Conservation (phyloP, 805 yeast species). For the Yarrowia divulgata region DNA sequence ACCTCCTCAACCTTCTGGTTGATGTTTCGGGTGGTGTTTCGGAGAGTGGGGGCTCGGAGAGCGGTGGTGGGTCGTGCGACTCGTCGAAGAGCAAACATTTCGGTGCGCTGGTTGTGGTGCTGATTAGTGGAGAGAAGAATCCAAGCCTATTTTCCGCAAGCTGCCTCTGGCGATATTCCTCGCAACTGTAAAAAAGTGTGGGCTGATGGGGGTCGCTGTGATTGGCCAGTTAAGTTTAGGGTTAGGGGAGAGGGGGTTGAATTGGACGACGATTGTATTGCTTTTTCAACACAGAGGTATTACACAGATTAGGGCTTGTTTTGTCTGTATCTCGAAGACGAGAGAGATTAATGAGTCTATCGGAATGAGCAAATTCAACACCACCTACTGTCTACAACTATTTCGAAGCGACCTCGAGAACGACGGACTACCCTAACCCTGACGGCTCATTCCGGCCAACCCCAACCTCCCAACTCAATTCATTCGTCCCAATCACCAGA, state of each 20-base stretch:
- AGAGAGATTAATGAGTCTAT: too few species aligned
- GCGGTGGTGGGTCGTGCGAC: conserved; percentile 36
- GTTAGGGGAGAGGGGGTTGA: background rate
- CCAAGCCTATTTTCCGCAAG: conserved; percentile 6
- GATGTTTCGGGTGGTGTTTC: conserved; percentile 40
- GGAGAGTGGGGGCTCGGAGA: conserved; percentile 37
- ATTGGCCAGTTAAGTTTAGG: conserved; percentile 27
- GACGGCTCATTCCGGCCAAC: background rate
- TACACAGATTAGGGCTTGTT: too few species aligned
- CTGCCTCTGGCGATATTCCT: conserved; percentile 14
- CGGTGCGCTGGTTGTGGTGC: conserved; percentile 6
- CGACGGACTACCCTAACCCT: conserved; percentile 5
- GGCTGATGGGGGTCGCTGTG: conserved; percentile 24
- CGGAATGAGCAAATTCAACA: background rate
- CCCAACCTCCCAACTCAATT: conserved; percentile 4
- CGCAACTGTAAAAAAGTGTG: conserved; percentile 39
- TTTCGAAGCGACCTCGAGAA: background rate
- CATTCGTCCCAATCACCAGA: background rate
- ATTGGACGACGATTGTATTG: background rate
- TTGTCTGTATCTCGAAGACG: background rate
- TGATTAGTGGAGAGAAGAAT: conserved; percentile 6
- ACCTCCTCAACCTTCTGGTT: conserved; percentile 29
- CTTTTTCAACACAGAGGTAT: background rate
- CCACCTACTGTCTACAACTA: background rate
- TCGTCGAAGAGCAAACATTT: conserved; percentile 39